Base-by-base conservation (phyloP, 257 asterid genomes). In the Handroanthus guayacan region DNA sequence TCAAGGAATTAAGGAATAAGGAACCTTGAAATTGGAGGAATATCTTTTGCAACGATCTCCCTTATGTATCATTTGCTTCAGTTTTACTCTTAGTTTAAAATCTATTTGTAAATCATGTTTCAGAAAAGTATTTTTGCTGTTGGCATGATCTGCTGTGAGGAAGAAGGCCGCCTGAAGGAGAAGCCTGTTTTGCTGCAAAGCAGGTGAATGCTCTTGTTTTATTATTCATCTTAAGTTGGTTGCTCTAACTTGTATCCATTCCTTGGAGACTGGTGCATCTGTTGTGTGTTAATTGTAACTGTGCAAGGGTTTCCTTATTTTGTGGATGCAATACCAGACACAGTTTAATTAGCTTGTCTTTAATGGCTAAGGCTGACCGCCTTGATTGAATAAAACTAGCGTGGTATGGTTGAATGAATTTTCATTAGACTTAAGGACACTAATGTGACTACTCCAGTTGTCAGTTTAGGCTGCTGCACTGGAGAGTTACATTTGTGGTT, bases 141-240 rank as follows among this genome's bases (percentile, higher is more conserved):
- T 81, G 99, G 99, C 86, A 87, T 95, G 97, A 85, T 95, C 79
- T 93, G 99, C 75, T 93, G 96, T 17, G 96, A 93, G 88, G 99
- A 91, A 85, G 98, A 95, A 87, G 99, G 98, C 67, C 98, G 96
- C 64, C 86, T 95, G 83, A 95, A 86, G 90, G 99, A 95, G 78
- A 95, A 91, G 78, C 97, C 97, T 41, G 84, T 93, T 75, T 80
- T 95, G 85, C 86, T 93, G 81, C 98, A 95, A 85, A 91, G 95
- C 94, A 91, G 99, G 99, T 91, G 79, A 60, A 41, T 37, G 5
- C 56, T 52, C 61, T 39, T 71, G 61, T 69, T 44, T 43, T 43
- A 36, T 60, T 63, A 69, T 67, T 68, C 73, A 38, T 43, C 69
- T 68, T 17, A 31, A 65, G 45, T 72, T 60, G 44, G 17, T 72